Evolutionary conservation across 306 rosid genomes (phyloP).

Genomic region (Quillaja saponaria): DNA sequence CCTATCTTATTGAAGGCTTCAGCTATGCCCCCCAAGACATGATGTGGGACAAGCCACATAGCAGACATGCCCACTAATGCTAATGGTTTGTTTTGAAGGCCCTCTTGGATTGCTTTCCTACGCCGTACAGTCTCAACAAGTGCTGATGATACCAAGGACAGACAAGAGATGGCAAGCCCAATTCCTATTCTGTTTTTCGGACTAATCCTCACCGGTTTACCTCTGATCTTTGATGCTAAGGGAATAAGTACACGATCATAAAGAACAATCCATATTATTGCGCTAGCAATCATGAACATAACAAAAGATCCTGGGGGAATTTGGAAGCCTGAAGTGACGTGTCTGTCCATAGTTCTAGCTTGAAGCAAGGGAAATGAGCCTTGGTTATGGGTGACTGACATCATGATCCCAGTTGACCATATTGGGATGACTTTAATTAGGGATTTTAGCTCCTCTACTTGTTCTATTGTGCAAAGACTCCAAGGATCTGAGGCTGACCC

Average conservation of each 20-base stretch:
- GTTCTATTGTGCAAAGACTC: constrained; percentile 65
- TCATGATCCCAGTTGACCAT: constrained; percentile 58
- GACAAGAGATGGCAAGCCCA: constrained; percentile 45
- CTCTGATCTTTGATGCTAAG: constrained; percentile 54
- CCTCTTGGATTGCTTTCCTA: constrained; percentile 40
- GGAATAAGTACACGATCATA: constrained; percentile 59
- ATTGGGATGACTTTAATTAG: constrained; percentile 61
- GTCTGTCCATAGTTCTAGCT: constrained; percentile 66
- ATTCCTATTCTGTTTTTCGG: constrained; percentile 60
- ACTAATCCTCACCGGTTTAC: constrained; percentile 40
- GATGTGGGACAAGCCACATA: constrained; percentile 61
- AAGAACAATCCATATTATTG: constrained; percentile 45
- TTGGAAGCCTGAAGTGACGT: constrained; percentile 45
- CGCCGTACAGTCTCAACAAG: constrained; percentile 47
- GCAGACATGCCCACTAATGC: constrained; percentile 65
- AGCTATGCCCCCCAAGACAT: constrained; percentile 49
- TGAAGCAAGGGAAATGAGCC: constrained; percentile 59
- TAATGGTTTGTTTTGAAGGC: constrained; percentile 32
- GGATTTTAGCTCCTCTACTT: constrained; percentile 71
- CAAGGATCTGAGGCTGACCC: constrained; percentile 58
- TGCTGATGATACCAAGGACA: constrained; percentile 51
- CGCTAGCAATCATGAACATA: constrained; percentile 43
- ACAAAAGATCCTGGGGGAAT: constrained; percentile 69
- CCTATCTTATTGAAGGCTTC: constrained; percentile 64
- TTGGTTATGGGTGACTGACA: constrained; percentile 48